phyloP scores from a whole-genome alignment of 257 asterid species.

The Nicotiana tabacum region DNA sequence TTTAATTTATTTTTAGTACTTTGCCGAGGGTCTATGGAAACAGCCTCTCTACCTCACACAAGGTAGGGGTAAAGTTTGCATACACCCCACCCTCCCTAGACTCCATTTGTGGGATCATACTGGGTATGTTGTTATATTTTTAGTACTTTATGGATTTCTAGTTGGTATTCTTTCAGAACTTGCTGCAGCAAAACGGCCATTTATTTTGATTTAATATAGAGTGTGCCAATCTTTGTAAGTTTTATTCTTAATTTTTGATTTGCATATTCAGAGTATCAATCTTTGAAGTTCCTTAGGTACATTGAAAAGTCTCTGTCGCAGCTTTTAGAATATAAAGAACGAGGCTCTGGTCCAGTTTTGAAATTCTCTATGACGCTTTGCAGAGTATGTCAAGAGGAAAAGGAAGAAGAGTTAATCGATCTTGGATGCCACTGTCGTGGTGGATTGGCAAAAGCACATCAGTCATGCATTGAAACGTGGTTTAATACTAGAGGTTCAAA shows the following conservation, averaged over 20 bases:
- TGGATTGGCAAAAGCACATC: slow-evolving; percentile 75
- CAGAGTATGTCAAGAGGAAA: slow-evolving; percentile 80
- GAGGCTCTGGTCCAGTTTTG: background rate
- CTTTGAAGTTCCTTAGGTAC: background rate
- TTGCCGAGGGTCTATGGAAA: too few relatives aligned
- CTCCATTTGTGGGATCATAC: too few relatives aligned
- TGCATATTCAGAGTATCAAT: background rate
- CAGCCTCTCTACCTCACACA: too few relatives aligned
- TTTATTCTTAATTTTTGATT: background rate
- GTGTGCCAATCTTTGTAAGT: background rate
- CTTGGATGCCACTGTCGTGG: slow-evolving; percentile 79
- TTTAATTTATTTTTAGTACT: too few relatives aligned
- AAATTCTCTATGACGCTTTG: slow-evolving; percentile 6
- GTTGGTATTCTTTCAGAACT: background rate
- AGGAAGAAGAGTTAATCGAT: slow-evolving; percentile 62
- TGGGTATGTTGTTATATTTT: background rate
- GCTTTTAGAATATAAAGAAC: background rate
- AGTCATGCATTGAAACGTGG: slow-evolving; percentile 65
- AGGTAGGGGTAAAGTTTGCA: too few relatives aligned
- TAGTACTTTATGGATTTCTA: background rate
- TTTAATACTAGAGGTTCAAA: slow-evolving; percentile 68
- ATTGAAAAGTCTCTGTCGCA: background rate
- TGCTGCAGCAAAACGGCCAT: background rate
- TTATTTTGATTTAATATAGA: background rate
- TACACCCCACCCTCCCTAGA: too few relatives aligned